A percentile compares a stretch with the other conserved stretches of the same genome.
These are phyloP conservation scores for Sporisorium exsertum DNA, from an alignment of 1,284 basidiomycete species.

Conservation along the genomic window DNA sequence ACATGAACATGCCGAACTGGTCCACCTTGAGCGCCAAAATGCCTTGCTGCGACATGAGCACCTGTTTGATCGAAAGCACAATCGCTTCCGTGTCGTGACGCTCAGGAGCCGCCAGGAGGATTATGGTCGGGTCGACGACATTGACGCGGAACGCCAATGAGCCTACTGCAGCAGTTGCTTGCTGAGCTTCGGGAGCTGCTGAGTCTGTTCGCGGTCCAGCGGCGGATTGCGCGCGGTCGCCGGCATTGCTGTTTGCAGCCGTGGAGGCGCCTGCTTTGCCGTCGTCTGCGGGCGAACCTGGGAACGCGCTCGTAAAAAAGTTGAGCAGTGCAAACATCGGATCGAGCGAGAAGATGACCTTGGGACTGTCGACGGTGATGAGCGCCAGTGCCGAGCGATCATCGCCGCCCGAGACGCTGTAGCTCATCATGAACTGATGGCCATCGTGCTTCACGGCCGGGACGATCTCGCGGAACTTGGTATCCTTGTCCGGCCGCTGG, in stretches of 20 bases:
- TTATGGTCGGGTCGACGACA: constrained; percentile 89
- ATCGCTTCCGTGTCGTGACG: constrained; percentile 87
- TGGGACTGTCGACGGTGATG: constrained; percentile 90
- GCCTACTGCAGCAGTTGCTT: constrained; percentile 24
- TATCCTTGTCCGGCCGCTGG: constrained; percentile 79
- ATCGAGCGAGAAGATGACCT: constrained; percentile 92
- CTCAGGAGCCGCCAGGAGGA: constrained; percentile 86
- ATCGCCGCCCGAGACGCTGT: constrained; percentile 77
- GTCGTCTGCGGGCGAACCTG: constrained; percentile 10
- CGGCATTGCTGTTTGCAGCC: constrained; percentile 5
- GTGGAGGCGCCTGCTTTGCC: constrained; percentile 7
- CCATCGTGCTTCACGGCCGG: constrained; percentile 88
- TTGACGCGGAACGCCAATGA: constrained; percentile 81
- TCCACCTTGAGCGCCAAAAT: constrained; percentile 85
- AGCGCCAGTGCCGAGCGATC: constrained; percentile 79
- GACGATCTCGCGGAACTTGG: constrained; percentile 93
- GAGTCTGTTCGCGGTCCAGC: neutral
- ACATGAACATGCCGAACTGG: constrained; percentile 91
- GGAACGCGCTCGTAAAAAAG: constrained; percentile 82
- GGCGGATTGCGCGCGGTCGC: neutral
- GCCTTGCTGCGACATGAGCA: constrained; percentile 92
- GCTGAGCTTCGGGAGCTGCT: neutral
- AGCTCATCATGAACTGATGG: constrained; percentile 95
- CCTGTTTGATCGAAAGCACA: constrained; percentile 83
- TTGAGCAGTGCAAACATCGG: constrained; percentile 88